phyloP scores from a whole-genome alignment of 805 yeast genomes.

The Ogataea corticis region DNA sequence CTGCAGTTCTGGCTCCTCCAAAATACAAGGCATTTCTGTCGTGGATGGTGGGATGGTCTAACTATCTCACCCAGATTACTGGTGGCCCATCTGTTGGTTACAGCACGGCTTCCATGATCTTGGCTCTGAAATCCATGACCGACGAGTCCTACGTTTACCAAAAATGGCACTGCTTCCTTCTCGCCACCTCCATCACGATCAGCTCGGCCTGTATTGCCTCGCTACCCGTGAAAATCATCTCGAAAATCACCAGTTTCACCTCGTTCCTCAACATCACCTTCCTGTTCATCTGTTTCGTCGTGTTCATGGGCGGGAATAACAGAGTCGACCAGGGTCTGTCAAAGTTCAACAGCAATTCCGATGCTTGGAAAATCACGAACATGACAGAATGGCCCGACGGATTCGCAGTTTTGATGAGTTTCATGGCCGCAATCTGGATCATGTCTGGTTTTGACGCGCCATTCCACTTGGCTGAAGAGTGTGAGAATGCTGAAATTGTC shows the following conservation, averaged over 20 bases:
- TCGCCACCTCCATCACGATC: conserved; percentile 53
- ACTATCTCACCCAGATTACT: conserved; percentile 65
- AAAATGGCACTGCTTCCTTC: conserved; percentile 51
- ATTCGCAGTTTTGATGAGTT: conserved; percentile 54
- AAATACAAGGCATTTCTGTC: conserved; percentile 53
- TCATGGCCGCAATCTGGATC: conserved; percentile 66
- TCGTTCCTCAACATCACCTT: conserved; percentile 51
- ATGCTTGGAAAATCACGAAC: conserved; percentile 58
- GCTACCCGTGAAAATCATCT: conserved; percentile 55
- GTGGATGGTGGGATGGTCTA: conserved; percentile 65
- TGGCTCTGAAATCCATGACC: conserved; percentile 47
- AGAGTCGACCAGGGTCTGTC: conserved; percentile 40
- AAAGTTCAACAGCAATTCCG: conserved; percentile 48
- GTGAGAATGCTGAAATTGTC: conserved; percentile 60
- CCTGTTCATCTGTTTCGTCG: conserved; percentile 51
- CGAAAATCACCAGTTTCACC: conserved; percentile 50
- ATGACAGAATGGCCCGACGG: conserved; percentile 67
- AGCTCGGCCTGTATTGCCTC: conserved; percentile 50
- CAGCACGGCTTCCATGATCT: conserved; percentile 55
- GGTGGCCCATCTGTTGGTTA: conserved; percentile 62
- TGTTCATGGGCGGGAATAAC: conserved; percentile 52
- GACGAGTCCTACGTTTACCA: conserved; percentile 42
- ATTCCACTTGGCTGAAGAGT: conserved; percentile 74
- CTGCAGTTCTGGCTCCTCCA: conserved; percentile 60
- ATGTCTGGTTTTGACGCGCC: conserved; percentile 79